phyloP scores from a whole-genome alignment of 2,329 filamentous ascomycete genomes.

The Fusarium nodosum region DNA sequence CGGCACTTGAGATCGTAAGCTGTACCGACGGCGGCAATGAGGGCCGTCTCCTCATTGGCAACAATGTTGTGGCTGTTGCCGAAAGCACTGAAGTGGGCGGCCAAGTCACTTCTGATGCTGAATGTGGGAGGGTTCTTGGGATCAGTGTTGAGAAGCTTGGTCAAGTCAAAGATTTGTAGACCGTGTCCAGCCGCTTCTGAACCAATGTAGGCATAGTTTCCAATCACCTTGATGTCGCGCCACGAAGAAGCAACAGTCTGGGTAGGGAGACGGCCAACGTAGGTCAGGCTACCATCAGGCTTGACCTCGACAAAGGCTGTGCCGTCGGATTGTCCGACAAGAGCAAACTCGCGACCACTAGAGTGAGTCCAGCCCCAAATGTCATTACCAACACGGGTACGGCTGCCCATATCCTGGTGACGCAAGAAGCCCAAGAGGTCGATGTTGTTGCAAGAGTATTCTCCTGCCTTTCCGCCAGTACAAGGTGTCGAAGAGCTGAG shows the following conservation, averaged over 20 bases:
- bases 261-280: constrained; percentile 56
- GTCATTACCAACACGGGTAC: constrained; percentile 13
- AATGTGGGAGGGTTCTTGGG: constrained; percentile 12
- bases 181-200: constrained; percentile 64
- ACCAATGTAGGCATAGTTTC: constrained; percentile 56
- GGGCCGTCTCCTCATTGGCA: background rate
- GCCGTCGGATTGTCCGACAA: constrained; percentile 17
- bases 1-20: constrained; percentile 12
- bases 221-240: constrained; percentile 59
- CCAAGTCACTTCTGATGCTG: constrained; percentile 9
- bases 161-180: constrained; percentile 74
- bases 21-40: constrained; percentile 13
- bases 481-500: constrained; percentile 15
- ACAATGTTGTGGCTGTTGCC: constrained; percentile 26
- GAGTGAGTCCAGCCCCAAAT: constrained; percentile 25
- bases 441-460: constrained; percentile 19
- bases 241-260: constrained; percentile 54
- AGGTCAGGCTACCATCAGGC: constrained; percentile 11
- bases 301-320: constrained; percentile 13
- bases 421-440: constrained; percentile 14
- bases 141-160: constrained; percentile 58
- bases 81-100: constrained; percentile 7
- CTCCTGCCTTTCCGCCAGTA: background rate
- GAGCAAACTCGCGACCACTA: constrained; percentile 16
- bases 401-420: constrained; percentile 19